Evolutionary conservation across 2,329 filamentous ascomycete genomes (phyloP).

Genomic region (Xylaria sp.): DNA sequence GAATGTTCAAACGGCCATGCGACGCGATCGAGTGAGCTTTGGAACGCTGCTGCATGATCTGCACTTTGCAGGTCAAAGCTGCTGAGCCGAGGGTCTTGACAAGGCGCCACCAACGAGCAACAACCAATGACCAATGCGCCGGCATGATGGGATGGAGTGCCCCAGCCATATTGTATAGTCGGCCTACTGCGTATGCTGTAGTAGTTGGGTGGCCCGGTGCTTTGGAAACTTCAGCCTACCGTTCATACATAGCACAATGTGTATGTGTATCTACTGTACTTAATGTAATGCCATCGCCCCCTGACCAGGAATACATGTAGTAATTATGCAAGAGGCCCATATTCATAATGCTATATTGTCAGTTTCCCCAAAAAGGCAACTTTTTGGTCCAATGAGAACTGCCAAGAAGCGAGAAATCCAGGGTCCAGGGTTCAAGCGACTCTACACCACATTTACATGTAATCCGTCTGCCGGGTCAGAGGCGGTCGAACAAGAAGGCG

Average conservation of each 20-base stretch:
- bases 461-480: conserved; percentile 17
- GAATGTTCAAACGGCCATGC: conserved; percentile 23
- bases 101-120: conserved; percentile 3
- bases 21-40: conserved; percentile 4
- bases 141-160: background rate
- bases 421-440: conserved; percentile 24
- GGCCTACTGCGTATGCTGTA: too few species aligned
- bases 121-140: background rate
- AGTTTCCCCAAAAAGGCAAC: conserved; percentile 26
- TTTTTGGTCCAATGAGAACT: conserved; percentile 27
- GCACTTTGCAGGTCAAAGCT: conserved; percentile 15
- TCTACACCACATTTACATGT: too few species aligned
- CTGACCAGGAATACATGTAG: conserved; percentile 19
- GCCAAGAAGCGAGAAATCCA: conserved; percentile 30
- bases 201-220: background rate
- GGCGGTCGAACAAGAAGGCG: too few species aligned
- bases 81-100: conserved; percentile 7
- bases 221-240: background rate
- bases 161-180: too few species aligned
- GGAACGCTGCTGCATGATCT: conserved; percentile 20
- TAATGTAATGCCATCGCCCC: conserved; percentile 10
- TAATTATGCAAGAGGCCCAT: conserved; percentile 12
- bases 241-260: too few species aligned
- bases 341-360: conserved; percentile 11
- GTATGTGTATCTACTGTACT: too few species aligned